Conservation (phyloP, 108 stramenopile species). For the Conticribra guillardii region DNA sequence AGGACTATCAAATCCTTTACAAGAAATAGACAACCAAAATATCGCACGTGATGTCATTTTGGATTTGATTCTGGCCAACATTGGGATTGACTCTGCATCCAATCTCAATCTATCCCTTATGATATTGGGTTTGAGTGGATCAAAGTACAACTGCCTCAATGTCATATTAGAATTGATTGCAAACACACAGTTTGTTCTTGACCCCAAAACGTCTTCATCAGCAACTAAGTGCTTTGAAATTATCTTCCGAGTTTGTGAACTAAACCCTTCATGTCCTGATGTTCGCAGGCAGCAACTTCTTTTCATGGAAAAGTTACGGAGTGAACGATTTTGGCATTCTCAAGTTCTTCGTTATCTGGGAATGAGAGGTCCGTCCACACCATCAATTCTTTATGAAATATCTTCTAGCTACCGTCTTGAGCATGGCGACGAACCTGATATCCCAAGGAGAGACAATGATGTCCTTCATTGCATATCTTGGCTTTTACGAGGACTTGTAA, state of each 20-base stretch:
- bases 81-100: slow-evolving; percentile 20
- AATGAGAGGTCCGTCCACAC: slow-evolving; percentile 19
- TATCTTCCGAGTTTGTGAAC: slow-evolving; percentile 55
- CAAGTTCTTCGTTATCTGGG: slow-evolving; percentile 41
- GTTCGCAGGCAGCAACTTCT: slow-evolving; percentile 11
- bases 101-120: slow-evolving; percentile 31
- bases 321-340: slow-evolving; percentile 39
- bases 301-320: slow-evolving; percentile 30
- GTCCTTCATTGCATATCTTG: slow-evolving; percentile 69
- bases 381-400: slow-evolving; percentile 49
- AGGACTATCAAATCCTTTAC: slow-evolving; percentile 52
- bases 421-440: slow-evolving; percentile 42
- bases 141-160: slow-evolving; percentile 57
- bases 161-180: slow-evolving; percentile 63
- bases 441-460: slow-evolving; percentile 38
- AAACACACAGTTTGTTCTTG: slow-evolving; percentile 40
- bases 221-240: slow-evolving; percentile 74
- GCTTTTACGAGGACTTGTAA: slow-evolving; percentile 70
- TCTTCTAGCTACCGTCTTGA: slow-evolving; percentile 25
- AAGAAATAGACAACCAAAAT: slow-evolving; percentile 24
- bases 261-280: slow-evolving; percentile 2
- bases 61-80: slow-evolving; percentile 41
- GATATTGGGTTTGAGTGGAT: slow-evolving; percentile 38
- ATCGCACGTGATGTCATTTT: slow-evolving; percentile 39
- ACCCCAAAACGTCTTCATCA: slow-evolving; percentile 40